Conservation (phyloP, 164 flowering plant genomes). For the Echeveria elegans region DNA sequence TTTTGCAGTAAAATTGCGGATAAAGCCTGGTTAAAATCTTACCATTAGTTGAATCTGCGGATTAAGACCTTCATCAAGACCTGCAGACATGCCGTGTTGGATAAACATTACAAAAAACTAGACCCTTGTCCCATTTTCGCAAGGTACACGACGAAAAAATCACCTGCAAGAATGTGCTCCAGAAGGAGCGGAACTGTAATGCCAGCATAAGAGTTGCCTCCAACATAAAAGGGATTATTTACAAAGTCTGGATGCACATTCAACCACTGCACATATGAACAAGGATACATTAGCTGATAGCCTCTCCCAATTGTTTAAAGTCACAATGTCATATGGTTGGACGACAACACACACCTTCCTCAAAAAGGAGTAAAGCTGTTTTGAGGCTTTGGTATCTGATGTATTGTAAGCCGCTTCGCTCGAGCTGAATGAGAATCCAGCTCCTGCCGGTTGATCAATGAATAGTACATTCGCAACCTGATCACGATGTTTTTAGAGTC, state of each 20-base stretch:
- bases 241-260: constrained; percentile 24
- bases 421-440: constrained; percentile 34
- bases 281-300: not conserved
- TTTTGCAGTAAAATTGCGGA: not conserved
- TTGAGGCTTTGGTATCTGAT: constrained; percentile 10
- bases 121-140: no score
- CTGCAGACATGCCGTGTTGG: constrained; percentile 6
- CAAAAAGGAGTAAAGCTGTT: constrained; percentile 14
- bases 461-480: constrained; percentile 33
- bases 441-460: constrained; percentile 30
- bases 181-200: constrained; percentile 24
- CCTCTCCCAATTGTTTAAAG: not conserved
- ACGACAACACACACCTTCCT: constrained; percentile 11
- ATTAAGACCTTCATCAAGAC: constrained; percentile 14
- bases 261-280: constrained; percentile 28
- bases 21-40: not conserved
- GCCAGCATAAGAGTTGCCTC: constrained; percentile 49
- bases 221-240: constrained; percentile 25
- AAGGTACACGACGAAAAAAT: not conserved
- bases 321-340: not conserved
- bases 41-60: constrained; percentile 20
- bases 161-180: constrained; percentile 24
- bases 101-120: not conserved
- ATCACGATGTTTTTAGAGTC: not conserved
- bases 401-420: constrained; percentile 5